These are phyloP conservation scores for Trametes gibbosa DNA, from an alignment of 768 basidiomycete species.

Conservation along the genomic window DNA sequence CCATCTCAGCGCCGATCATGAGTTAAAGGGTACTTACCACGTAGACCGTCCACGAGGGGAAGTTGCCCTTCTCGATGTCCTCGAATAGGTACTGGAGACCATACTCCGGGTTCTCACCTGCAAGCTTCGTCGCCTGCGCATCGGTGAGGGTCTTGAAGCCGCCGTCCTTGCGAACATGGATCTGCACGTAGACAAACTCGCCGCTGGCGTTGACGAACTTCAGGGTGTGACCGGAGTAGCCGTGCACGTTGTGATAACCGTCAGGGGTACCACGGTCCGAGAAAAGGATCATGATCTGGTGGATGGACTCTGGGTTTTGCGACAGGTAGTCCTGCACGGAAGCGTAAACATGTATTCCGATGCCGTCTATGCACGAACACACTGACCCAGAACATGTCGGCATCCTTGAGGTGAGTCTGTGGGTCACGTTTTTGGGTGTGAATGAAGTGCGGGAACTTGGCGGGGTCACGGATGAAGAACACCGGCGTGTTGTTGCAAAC, in stretches of 20 bases:
- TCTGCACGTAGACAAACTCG: slow-evolving; percentile 81
- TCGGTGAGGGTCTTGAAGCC: slow-evolving; percentile 84
- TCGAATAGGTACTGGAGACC: slow-evolving; percentile 77
- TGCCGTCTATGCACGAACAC: not conserved
- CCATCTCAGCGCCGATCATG: not conserved
- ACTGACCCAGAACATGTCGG: slow-evolving; percentile 80
- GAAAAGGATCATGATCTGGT: slow-evolving; percentile 87
- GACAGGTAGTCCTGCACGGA: slow-evolving; percentile 74
- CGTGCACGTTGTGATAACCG: slow-evolving; percentile 85
- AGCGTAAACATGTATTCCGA: not conserved
- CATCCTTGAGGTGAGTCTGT: slow-evolving; percentile 86
- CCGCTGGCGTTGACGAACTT: slow-evolving; percentile 86
- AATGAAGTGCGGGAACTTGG: slow-evolving; percentile 92
- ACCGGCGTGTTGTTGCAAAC: slow-evolving; percentile 93
- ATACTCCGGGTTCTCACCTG: slow-evolving; percentile 82
- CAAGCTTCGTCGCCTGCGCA: slow-evolving; percentile 60
- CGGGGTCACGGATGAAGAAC: slow-evolving; percentile 85
- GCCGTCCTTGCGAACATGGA: slow-evolving; percentile 74
- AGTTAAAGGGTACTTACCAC: slow-evolving; percentile 48
- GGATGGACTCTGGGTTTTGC: slow-evolving; percentile 86
- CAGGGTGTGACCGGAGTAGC: slow-evolving; percentile 91
- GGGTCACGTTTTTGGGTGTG: slow-evolving; percentile 93
- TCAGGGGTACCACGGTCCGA: slow-evolving; percentile 95
- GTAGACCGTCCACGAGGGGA: slow-evolving; percentile 87
- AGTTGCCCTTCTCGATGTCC: slow-evolving; percentile 76